phyloP scores from a whole-genome alignment of 2,329 filamentous ascomycete species.

The Emydomyces testavorans region DNA sequence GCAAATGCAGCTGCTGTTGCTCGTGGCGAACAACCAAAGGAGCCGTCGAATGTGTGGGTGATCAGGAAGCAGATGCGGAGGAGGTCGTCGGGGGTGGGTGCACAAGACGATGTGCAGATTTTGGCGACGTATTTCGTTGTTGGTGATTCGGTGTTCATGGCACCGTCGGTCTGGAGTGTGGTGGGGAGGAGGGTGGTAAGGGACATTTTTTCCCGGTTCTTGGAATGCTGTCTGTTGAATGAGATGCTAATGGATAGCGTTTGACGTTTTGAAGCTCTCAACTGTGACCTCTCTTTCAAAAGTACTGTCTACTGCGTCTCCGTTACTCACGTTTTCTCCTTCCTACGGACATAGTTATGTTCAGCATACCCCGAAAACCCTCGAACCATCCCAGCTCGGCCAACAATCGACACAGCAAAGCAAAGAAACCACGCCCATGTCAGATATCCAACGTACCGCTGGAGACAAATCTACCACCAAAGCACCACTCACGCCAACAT shows the following conservation, averaged over 20 bases:
- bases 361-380: slow-evolving; percentile 37
- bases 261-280: slow-evolving; percentile 35
- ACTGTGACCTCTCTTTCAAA: slow-evolving; percentile 46
- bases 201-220: background rate
- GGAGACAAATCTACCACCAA: slow-evolving; percentile 20
- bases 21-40: slow-evolving; percentile 23
- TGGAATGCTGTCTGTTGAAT: background rate
- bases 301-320: slow-evolving; percentile 43
- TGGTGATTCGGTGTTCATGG: slow-evolving; percentile 51
- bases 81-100: slow-evolving; percentile 31
- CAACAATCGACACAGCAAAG: slow-evolving; percentile 33
- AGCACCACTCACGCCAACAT: slow-evolving; percentile 19
- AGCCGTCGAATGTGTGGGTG: slow-evolving; percentile 46
- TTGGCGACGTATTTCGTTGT: slow-evolving; percentile 50
- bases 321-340: slow-evolving; percentile 47
- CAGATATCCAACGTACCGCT: slow-evolving; percentile 26
- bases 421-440: slow-evolving; percentile 40
- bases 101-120: slow-evolving; percentile 41
- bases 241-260: background rate
- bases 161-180: slow-evolving; percentile 49
- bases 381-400: slow-evolving; percentile 26
- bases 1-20: slow-evolving; percentile 20
- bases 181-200: slow-evolving; percentile 44
- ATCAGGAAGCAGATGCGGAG: slow-evolving; percentile 48
- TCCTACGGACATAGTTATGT: slow-evolving; percentile 50